A percentile compares a stretch with the other conserved stretches of the same genome.
Evolutionary conservation across 805 yeast genomes (phyloP).

Genomic region (Isabelozyma heimii): DNA sequence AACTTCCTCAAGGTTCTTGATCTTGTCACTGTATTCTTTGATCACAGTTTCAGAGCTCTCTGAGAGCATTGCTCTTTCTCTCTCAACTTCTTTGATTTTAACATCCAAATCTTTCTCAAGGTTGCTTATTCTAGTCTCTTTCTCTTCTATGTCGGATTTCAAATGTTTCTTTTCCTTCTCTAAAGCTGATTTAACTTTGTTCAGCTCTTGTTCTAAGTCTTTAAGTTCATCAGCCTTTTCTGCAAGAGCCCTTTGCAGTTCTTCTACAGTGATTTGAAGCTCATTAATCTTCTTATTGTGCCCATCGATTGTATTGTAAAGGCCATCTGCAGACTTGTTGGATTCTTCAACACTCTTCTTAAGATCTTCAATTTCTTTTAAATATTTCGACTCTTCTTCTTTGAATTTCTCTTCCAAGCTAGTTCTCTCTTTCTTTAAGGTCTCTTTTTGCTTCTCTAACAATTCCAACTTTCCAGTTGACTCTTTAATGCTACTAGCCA

Average conservation of each 20-base stretch:
- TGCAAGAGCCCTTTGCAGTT: background rate
- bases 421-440: background rate
- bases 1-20: constrained; percentile 40
- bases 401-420: constrained; percentile 1
- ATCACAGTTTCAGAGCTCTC: constrained; percentile 50
- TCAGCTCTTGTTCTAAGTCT: constrained; percentile 13
- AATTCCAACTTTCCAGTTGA: background rate
- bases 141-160: constrained; percentile 12
- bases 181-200: constrained; percentile 11
- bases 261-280: background rate
- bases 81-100: constrained; percentile 46
- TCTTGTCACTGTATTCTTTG: constrained; percentile 47
- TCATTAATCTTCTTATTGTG: background rate
- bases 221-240: background rate
- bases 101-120: constrained; percentile 32
- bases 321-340: background rate
- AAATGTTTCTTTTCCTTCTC: constrained; percentile 15
- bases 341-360: background rate
- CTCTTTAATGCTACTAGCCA: background rate
- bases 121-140: constrained; percentile 23
- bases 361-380: background rate
- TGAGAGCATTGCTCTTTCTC: constrained; percentile 45
- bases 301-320: background rate
- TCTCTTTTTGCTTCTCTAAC: background rate
- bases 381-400: background rate